Evolutionary conservation across 1,139 yeast species (phyloP), one percentile per base, ranked within the genome.

Genomic region (Ashbya aceris): DNA sequence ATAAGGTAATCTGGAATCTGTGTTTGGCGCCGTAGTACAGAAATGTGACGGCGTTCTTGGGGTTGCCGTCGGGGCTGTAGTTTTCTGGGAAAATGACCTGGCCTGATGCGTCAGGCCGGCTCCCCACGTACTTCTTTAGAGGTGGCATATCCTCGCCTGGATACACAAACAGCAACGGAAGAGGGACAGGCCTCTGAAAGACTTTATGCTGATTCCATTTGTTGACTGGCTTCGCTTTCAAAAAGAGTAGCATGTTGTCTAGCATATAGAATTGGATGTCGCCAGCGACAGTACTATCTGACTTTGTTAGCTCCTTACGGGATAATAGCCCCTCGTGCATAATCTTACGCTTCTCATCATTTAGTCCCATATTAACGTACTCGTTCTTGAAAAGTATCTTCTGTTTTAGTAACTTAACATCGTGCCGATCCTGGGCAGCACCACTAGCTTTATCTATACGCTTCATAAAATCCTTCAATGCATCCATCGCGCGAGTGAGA

Each of bases 171-270:
- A 93, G 67, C 44, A 91, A 68, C 32, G 94, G 96, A 43, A 91
- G 69, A 37, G 95, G 96, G 39, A 93, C 84, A 7, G 98, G 98
- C 60, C 87, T 76, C 55, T 93, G 93, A 62, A 82, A 85, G 11
- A 91, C 96, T 58, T 87, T 84, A 55, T 83, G 83, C 49, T 83
- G 94, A 54, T 91, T 97, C 53, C 95, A 75, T 61, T 91, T 89
- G 60, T 86, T 87, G 47, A 85, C 87, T 28, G 83, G 71, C 62
- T 89, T 93, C 45, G 84, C 83, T 57, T 91, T 83, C 31, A 87
- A 89, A 62, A 91, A 81, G 47, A 93, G 67, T 34, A 91, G 61
- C 41, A 93, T 87, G 62, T 91, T 94, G 61, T 91, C 98, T 59
- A 91, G 78, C 43, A 91, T 61, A 58, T 89, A 91, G 38, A 85